phyloP scores from a whole-genome alignment of 1,284 basidiomycete species.

The Irpex sp. region DNA sequence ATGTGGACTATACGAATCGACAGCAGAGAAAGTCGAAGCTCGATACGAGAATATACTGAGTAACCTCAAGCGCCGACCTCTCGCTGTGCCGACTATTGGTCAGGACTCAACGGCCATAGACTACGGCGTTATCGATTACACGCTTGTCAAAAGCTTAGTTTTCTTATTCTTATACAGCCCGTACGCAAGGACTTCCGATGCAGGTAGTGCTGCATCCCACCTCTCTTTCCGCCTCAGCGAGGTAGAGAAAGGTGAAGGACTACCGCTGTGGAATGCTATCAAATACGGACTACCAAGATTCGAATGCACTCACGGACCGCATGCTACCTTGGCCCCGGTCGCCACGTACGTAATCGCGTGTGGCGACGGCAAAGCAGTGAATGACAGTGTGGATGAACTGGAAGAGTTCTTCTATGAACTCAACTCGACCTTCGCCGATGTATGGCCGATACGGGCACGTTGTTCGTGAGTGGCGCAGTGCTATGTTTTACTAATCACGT shows the following conservation, averaged over 20 bases:
- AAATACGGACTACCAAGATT: background rate
- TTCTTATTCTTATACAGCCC: conserved; percentile 14
- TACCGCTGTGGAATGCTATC: conserved; percentile 2
- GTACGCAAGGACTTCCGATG: background rate
- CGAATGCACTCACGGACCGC: background rate
- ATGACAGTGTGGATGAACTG: conserved; percentile 7
- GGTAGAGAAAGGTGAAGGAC: conserved; percentile 6
- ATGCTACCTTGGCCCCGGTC: background rate
- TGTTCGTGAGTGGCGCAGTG: conserved; percentile 2
- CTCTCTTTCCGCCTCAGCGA: conserved; percentile 3
- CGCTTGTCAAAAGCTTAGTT: background rate
- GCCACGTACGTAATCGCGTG: conserved; percentile 2
- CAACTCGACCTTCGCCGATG: conserved; percentile 7
- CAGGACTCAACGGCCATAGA: background rate
- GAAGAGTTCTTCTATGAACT: background rate
- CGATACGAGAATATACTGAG: conserved; percentile 13
- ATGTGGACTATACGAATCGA: conserved; percentile 17
- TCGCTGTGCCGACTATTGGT: background rate
- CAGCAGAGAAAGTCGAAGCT: conserved; percentile 8
- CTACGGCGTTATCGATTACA: conserved; percentile 17
- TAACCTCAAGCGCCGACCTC: conserved; percentile 4
- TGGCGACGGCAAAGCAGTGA: conserved; percentile 1
- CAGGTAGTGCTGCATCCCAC: background rate
- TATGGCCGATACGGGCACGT: conserved; percentile 3
- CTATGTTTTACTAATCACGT: background rate